Percentiles rank a stretch among this genome's conserved stretches.
These are phyloP conservation scores for Colletotrichum tropicicola DNA, from an alignment of 2,329 filamentous ascomycete species.

Conservation along the genomic window DNA sequence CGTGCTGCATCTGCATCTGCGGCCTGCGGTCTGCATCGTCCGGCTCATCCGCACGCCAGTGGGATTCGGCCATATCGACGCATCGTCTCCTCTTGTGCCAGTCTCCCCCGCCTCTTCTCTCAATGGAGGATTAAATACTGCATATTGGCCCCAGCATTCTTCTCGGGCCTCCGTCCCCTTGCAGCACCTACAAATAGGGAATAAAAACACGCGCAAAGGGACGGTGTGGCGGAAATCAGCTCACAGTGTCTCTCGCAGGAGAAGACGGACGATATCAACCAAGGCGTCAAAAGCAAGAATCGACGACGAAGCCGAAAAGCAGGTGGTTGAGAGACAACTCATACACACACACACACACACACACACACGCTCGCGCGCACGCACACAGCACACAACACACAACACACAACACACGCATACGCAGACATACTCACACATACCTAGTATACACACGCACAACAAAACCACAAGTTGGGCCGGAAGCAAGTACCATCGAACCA, in stretches of 20 bases:
- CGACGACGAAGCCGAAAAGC: background rate
- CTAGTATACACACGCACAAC: no score
- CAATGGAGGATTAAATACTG: slow-evolving; percentile 5
- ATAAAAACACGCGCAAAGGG: no score
- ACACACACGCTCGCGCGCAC: no score
- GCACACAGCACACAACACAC: no score
- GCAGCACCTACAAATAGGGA: background rate
- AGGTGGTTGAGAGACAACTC: background rate
- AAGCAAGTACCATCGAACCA: no score
- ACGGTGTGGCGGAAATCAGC: background rate
- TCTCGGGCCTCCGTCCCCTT: slow-evolving; percentile 1
- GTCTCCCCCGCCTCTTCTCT: background rate
- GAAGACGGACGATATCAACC: background rate
- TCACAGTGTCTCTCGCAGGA: background rate
- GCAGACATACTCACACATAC: no score
- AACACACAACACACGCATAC: no score
- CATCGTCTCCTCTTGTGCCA: background rate
- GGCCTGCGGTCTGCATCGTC: slow-evolving; percentile 5
- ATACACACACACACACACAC: background rate
- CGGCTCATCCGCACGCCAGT: slow-evolving; percentile 16
- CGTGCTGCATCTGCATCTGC: slow-evolving; percentile 15
- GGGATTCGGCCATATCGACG: background rate
- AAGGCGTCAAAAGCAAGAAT: background rate
- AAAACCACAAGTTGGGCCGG: no score
- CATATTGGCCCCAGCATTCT: background rate